Conservation (phyloP, 1,139 yeast genomes). For the Arxiozyma slooffiae region DNA sequence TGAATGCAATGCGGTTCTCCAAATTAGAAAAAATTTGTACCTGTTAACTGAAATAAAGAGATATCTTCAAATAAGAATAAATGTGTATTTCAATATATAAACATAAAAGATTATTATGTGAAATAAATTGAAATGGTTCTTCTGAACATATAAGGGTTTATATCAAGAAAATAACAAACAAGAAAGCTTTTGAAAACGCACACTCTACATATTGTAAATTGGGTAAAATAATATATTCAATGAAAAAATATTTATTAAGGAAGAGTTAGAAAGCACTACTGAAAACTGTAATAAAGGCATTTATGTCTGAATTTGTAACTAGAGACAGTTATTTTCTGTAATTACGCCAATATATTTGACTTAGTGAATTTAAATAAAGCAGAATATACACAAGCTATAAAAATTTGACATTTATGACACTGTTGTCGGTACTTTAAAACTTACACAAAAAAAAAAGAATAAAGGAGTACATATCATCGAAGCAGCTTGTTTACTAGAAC, state of each 20-base stretch:
- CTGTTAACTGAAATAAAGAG: too few relatives aligned
- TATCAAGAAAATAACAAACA: slow-evolving; percentile 30
- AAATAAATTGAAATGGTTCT: slow-evolving; percentile 51
- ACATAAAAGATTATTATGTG: slow-evolving; percentile 50
- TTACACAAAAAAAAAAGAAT: slow-evolving; percentile 14
- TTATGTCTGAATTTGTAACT: slow-evolving; percentile 66
- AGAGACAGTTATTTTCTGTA: slow-evolving; percentile 44
- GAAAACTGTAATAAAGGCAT: slow-evolving; percentile 53
- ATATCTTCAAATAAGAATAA: neutral
- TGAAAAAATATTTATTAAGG: slow-evolving; percentile 54
- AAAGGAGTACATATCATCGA: slow-evolving; percentile 41
- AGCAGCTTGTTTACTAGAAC: slow-evolving; percentile 61
- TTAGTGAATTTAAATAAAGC: slow-evolving; percentile 42
- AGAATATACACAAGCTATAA: slow-evolving; percentile 64
- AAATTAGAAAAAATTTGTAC: neutral
- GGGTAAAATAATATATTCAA: slow-evolving; percentile 43
- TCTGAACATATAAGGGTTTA: slow-evolving; percentile 54
- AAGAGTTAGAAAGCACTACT: slow-evolving; percentile 36
- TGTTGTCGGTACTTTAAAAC: slow-evolving; percentile 38
- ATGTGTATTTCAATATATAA: slow-evolving; percentile 22
- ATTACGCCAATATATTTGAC: slow-evolving; percentile 56
- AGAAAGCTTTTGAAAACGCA: slow-evolving; percentile 22
- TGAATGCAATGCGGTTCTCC: slow-evolving; percentile 15
- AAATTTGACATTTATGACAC: slow-evolving; percentile 65
- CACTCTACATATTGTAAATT: slow-evolving; percentile 16